Evolutionary conservation across 108 stramenopile species (phyloP), one percentile per base, ranked within the genome.

Genomic region (Epithemia pelagica): DNA sequence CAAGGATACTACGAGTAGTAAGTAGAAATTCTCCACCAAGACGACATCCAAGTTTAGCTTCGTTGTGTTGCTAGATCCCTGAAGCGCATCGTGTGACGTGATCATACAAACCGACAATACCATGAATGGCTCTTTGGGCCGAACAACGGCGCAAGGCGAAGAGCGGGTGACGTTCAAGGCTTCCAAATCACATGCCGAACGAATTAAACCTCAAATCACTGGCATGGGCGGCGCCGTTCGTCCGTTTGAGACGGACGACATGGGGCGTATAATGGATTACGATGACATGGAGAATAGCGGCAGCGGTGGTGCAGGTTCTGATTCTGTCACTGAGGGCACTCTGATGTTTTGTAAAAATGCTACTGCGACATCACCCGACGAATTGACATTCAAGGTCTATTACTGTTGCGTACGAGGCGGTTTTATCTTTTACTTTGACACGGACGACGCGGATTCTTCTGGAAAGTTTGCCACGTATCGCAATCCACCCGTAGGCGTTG

Each of bases 221-320:
- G 20, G 22, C 31, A 7, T 81, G 18, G 82, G 75, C 30, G 77
- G 72, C 58, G 58, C 58, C 55, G 67, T 75, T 66, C 79, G 85
- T 0, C 62, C 71, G 15, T 82, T 86, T 59, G 58, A 69, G 52
- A 62, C 72, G 28, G 62, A 70, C 24, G 88, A 89, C 31, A 76
- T 92, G n/a, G 64, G 73, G 28, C 86, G 91, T 20, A 82, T 92
- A 19, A 71, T 92, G 71, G 91, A 92, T 62, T 89, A 76, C 68
- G 70, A 82, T 51, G 70, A 73, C 55, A 73, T 82, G 62, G 71
- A 78, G 23, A 46, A 15, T 46, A 46, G 10, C 15, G 37, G 37
- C 5, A 46, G 15, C 37, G 37, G 15, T 46, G 37, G 37, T 46
- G 37, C 37, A 15, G 37, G 37, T 46, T 46, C 37, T 46, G 84